Evolutionary conservation across 1,139 yeast genomes (phyloP).

Genomic region (Arxiozyma bovina): DNA sequence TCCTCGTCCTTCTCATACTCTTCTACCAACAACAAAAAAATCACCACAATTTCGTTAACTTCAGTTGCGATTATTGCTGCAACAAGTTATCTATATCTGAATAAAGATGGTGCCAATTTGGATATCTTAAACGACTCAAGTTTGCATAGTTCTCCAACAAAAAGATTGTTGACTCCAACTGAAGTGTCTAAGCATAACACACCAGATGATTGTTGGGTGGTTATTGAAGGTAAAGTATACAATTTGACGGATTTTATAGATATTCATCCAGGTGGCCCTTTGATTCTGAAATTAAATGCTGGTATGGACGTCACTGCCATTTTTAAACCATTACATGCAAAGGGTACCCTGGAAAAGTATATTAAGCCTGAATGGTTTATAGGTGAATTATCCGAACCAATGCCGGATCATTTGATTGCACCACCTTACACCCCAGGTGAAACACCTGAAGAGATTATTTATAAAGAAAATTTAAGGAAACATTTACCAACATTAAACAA

Average conservation of each 20-base stretch:
- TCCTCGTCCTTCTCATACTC: not conserved
- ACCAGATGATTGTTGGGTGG: constrained; percentile 79
- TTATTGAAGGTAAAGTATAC: constrained; percentile 73
- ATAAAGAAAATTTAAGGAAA: constrained; percentile 42
- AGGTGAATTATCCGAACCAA: constrained; percentile 35
- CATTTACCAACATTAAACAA: constrained; percentile 31
- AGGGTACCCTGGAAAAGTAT: constrained; percentile 57
- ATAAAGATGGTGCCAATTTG: not conserved
- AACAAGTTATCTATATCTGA: not conserved
- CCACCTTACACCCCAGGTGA: constrained; percentile 31
- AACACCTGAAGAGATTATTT: constrained; percentile 47
- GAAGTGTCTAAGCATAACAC: constrained; percentile 52
- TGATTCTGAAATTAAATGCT: constrained; percentile 52
- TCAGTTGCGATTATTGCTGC: not conserved
- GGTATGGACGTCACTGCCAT: constrained; percentile 32
- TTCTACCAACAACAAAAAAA: not conserved
- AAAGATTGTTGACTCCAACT: constrained; percentile 19
- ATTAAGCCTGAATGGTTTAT: constrained; percentile 39
- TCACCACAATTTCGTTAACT: not conserved
- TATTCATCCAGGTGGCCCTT: constrained; percentile 84
- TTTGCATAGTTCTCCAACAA: not conserved
- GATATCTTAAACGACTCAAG: not conserved
- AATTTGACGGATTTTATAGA: constrained; percentile 71
- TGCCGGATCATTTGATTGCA: constrained; percentile 25
- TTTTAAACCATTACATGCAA: constrained; percentile 81